phyloP scores from a whole-genome alignment of 768 basidiomycete genomes.

The Lactarius tabidus region DNA sequence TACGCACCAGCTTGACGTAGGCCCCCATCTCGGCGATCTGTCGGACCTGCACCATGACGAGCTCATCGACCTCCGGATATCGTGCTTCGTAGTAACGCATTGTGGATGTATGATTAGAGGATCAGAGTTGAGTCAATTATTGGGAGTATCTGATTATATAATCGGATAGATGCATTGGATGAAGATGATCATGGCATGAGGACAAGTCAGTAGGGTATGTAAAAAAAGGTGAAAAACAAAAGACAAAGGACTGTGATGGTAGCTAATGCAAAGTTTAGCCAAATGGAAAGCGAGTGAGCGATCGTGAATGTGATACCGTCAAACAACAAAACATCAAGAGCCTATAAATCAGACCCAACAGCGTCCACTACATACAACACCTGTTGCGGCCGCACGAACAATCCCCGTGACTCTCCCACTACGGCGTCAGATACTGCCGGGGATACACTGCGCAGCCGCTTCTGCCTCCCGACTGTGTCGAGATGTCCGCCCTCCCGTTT shows the following conservation, averaged over 20 bases:
- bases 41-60: constrained; percentile 99
- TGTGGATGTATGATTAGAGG: constrained; percentile 6
- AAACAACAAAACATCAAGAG: not conserved
- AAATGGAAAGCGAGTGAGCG: constrained; percentile 8
- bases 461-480: constrained; percentile 39
- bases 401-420: constrained; percentile 59
- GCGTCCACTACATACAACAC: constrained; percentile 86
- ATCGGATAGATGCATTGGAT: constrained; percentile 3
- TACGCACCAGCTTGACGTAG: constrained; percentile 90
- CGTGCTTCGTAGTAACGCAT: constrained; percentile 94
- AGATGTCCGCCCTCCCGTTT: constrained; percentile 60
- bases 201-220: not conserved
- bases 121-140: not conserved
- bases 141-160: not conserved
- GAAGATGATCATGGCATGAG: not conserved
- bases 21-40: constrained; percentile 99
- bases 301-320: constrained; percentile 8
- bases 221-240: constrained; percentile 1
- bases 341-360: constrained; percentile 39
- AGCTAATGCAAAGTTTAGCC: constrained; percentile 8
- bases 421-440: constrained; percentile 60
- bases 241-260: constrained; percentile 10
- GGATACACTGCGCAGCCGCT: constrained; percentile 64
- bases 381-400: constrained; percentile 84
- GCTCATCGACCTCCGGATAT: constrained; percentile 95